phyloP scores from a whole-genome alignment of 1,284 basidiomycete species.

The Phellinidium pouzarii region DNA sequence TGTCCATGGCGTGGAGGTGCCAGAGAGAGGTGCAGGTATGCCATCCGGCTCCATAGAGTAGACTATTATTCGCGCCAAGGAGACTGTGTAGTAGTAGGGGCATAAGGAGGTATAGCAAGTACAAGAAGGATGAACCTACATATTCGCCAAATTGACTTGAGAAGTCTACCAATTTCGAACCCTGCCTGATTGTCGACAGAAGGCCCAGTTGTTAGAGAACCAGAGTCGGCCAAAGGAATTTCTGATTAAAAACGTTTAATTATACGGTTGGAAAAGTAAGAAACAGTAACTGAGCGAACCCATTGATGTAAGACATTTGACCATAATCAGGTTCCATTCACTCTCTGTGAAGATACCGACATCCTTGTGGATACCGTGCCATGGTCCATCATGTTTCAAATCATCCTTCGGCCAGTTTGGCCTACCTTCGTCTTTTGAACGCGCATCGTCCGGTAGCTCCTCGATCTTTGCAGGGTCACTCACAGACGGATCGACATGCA shows the following conservation, averaged over 20 bases:
- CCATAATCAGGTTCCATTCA: slow-evolving; percentile 87
- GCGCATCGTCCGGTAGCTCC: slow-evolving; percentile 66
- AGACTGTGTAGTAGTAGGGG: slow-evolving; percentile 47
- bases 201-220: slow-evolving; percentile 65
- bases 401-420: slow-evolving; percentile 49
- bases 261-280: slow-evolving; percentile 1
- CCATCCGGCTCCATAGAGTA: slow-evolving; percentile 85
- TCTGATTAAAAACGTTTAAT: slow-evolving; percentile 34
- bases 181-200: slow-evolving; percentile 58
- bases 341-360: slow-evolving; percentile 84
- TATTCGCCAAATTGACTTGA: slow-evolving; percentile 63
- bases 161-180: slow-evolving; percentile 61
- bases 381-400: slow-evolving; percentile 36
- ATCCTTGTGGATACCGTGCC: slow-evolving; percentile 73
- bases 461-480: slow-evolving; percentile 63
- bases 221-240: slow-evolving; percentile 64
- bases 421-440: slow-evolving; percentile 54
- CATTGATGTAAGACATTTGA: slow-evolving; percentile 84
- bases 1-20: slow-evolving; percentile 54
- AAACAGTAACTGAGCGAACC: slow-evolving; percentile 43
- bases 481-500: slow-evolving; percentile 65
- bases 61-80: slow-evolving; percentile 81
- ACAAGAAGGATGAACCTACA: slow-evolving; percentile 34
- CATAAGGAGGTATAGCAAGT: slow-evolving; percentile 3
- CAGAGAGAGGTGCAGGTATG: slow-evolving; percentile 27